Conservation (phyloP, 2,329 filamentous ascomycete genomes). For the Colletotrichum sp. region DNA sequence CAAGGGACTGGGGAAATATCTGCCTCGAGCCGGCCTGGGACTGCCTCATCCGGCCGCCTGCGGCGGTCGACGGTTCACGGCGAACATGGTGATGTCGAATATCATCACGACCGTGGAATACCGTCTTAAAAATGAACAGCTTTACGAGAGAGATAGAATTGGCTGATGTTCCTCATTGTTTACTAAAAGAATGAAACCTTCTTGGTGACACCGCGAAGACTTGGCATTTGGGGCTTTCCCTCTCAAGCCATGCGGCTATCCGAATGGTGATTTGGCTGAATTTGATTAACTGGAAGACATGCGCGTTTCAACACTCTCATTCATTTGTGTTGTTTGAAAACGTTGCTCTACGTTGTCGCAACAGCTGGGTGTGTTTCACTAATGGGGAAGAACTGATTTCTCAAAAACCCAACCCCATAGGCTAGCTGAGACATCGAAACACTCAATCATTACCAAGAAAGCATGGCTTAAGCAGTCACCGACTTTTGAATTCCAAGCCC, state of each 20-base stretch:
- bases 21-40: too few relatives aligned
- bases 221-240: neutral
- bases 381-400: neutral
- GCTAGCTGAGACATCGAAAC: neutral
- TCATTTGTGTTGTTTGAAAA: neutral
- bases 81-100: neutral
- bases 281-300: fast-evolving
- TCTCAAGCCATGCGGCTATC: fast-evolving
- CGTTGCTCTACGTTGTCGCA: too few relatives aligned
- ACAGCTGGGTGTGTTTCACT: too few relatives aligned
- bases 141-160: too few relatives aligned
- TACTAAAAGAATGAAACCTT: too few relatives aligned
- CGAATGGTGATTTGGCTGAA: neutral
- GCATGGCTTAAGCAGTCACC: fast-evolving
- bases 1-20: too few relatives aligned
- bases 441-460: fast-evolving
- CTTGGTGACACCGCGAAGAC: neutral
- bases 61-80: neutral
- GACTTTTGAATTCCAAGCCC: fast-evolving
- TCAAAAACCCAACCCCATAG: fast-evolving
- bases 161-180: too few relatives aligned
- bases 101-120: neutral
- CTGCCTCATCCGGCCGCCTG: neutral
- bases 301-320: fast-evolving
- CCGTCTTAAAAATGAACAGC: too few relatives aligned